phyloP scores from a whole-genome alignment of 2,329 filamentous ascomycete species.

The Diaporthe ampelina region DNA sequence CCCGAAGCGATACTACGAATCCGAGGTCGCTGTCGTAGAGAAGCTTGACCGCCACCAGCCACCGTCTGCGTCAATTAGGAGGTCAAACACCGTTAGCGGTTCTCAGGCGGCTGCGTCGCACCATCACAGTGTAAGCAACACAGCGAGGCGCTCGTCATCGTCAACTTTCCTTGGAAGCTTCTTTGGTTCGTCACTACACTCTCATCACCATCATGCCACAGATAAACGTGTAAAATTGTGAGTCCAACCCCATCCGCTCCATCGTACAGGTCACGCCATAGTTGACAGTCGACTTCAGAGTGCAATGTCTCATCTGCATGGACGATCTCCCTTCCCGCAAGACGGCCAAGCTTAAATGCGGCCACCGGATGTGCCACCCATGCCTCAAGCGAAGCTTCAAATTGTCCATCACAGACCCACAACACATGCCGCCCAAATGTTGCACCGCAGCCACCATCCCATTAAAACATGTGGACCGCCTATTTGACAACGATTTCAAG shows the following conservation, averaged over 20 bases:
- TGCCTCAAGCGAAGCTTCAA: conserved; percentile 83
- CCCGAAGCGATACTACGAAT: conserved; percentile 47
- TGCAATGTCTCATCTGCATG: conserved; percentile 80
- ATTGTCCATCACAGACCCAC: conserved; percentile 81
- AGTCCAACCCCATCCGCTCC: conserved; percentile 36
- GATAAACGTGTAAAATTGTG: conserved; percentile 46
- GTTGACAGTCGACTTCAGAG: conserved; percentile 58
- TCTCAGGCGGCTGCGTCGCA: conserved; percentile 53
- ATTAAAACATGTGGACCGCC: conserved; percentile 79
- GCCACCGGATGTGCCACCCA: conserved; percentile 83
- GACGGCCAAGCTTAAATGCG: conserved; percentile 80
- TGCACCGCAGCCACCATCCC: conserved; percentile 82
- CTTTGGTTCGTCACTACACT: conserved; percentile 46
- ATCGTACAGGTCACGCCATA: conserved; percentile 32
- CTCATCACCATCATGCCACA: conserved; percentile 41
- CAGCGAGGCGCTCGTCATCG: conserved; percentile 54
- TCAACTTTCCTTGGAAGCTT: conserved; percentile 52
- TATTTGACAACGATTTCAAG: conserved; percentile 83
- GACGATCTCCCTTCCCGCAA: conserved; percentile 75
- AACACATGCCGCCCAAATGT: conserved; percentile 88
- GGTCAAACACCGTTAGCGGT: conserved; percentile 52
- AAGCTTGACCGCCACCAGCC: conserved; percentile 43
- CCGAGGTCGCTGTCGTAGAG: conserved; percentile 50
- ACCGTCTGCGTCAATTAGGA: conserved; percentile 48
- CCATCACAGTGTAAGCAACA: conserved; percentile 51